These are phyloP conservation scores for Streptanthus diversifolius DNA, from an alignment of 345 rosid species.

Conservation along the genomic window DNA sequence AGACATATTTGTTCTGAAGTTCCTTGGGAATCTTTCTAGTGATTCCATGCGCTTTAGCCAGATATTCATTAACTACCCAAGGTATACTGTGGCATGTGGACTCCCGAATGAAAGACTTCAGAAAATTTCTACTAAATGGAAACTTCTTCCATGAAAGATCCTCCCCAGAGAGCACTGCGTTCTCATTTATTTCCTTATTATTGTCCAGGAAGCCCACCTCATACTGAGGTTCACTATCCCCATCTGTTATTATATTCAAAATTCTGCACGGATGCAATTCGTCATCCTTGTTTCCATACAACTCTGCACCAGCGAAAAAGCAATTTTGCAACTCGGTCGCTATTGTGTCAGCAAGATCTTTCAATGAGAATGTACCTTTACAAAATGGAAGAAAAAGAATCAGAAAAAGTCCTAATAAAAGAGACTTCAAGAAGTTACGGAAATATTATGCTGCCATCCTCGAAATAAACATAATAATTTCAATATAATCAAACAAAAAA, in stretches of 20 bases:
- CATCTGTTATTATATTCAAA: conserved; percentile 44
- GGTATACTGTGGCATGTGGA: conserved; percentile 81
- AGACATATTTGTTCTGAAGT: conserved; percentile 46
- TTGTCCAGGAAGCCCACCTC: conserved; percentile 72
- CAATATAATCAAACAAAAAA: neutral
- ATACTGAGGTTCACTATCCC: conserved; percentile 42
- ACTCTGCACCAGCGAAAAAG: conserved; percentile 61
- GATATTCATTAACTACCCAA: conserved; percentile 75
- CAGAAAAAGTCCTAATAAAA: neutral
- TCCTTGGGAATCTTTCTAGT: conserved; percentile 65
- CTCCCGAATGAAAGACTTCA: conserved; percentile 90
- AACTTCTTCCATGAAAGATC: conserved; percentile 67
- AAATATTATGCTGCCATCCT: neutral
- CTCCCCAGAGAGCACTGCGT: conserved; percentile 46
- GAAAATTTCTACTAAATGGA: conserved; percentile 68
- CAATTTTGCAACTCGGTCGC: conserved; percentile 53
- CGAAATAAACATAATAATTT: neutral
- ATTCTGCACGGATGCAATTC: conserved; percentile 62
- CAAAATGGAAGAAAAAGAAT: conserved; percentile 23
- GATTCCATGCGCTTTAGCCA: conserved; percentile 64
- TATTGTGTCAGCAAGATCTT: conserved; percentile 75
- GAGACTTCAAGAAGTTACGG: neutral
- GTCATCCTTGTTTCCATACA: conserved; percentile 58
- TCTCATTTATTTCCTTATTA: conserved; percentile 49
- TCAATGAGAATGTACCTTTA: conserved; percentile 78